Percentiles rank a stretch among this genome's conserved stretches.
Evolutionary conservation across 192 early-diverging fungal genomes (phyloP).

Genomic region (Helicostylum pulchrum): DNA sequence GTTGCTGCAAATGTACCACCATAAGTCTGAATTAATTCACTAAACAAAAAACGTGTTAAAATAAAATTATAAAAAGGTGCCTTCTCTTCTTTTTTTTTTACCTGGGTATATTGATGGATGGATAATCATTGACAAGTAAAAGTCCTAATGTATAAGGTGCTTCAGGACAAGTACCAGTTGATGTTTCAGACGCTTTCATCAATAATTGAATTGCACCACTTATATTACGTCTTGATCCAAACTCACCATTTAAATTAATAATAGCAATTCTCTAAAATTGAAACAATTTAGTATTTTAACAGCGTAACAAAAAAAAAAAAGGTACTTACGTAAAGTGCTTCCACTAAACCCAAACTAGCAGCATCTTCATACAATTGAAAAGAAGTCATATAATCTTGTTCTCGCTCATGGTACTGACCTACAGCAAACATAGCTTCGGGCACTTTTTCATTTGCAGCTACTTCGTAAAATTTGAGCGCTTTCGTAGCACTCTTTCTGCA

Average conservation of each 20-base stretch:
- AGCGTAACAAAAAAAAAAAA: not conserved
- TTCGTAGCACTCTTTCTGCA: slow-evolving; percentile 55
- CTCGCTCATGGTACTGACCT: slow-evolving; percentile 59
- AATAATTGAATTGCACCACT: slow-evolving; percentile 82
- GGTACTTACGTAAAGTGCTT: slow-evolving; percentile 58
- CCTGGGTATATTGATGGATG: slow-evolving; percentile 54
- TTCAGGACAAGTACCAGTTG: slow-evolving; percentile 61
- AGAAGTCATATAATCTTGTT: slow-evolving; percentile 44
- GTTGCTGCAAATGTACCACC: slow-evolving; percentile 75
- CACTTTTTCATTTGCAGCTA: slow-evolving; percentile 61
- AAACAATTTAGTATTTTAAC: slow-evolving; percentile 3
- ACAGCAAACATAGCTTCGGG: slow-evolving; percentile 64
- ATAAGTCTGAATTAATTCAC: slow-evolving; percentile 18
- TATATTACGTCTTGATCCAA: slow-evolving; percentile 64
- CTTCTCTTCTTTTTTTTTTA: slow-evolving; percentile 2
- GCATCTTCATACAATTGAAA: slow-evolving; percentile 52
- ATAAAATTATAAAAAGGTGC: slow-evolving; percentile 41
- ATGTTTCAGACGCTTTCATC: slow-evolving; percentile 59
- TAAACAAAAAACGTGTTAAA: slow-evolving; percentile 24
- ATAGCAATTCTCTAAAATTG: slow-evolving; percentile 75
- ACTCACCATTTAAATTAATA: slow-evolving; percentile 71
- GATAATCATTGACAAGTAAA: slow-evolving; percentile 72
- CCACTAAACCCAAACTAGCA: slow-evolving; percentile 61
- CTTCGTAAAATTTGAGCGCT: slow-evolving; percentile 58
- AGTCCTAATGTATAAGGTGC: slow-evolving; percentile 75